phyloP scores from a whole-genome alignment of 2,329 filamentous ascomycete genomes.

The Eurotiales sp. region DNA sequence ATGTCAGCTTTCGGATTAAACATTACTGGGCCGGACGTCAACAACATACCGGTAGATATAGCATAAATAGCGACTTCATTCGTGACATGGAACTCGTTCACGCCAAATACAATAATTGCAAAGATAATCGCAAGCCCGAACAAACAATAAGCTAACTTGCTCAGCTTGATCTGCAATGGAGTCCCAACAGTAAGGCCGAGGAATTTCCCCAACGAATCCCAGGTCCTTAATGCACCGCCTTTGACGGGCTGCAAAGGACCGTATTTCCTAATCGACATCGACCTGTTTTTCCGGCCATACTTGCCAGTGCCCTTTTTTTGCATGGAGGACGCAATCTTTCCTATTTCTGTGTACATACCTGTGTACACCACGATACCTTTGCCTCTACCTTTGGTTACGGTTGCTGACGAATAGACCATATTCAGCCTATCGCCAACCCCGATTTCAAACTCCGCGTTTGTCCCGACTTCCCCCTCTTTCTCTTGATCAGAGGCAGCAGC shows the following conservation, averaged over 20 bases:
- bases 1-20: too few relatives aligned
- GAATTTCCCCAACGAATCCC: conserved; percentile 51
- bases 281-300: conserved; percentile 32
- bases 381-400: conserved; percentile 57
- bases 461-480: conserved; percentile 5
- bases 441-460: conserved; percentile 27
- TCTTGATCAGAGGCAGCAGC: conserved; percentile 11
- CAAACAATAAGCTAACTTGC: conserved; percentile 76
- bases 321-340: conserved; percentile 56
- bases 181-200: conserved; percentile 67
- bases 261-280: conserved; percentile 46
- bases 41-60: conserved; percentile 46
- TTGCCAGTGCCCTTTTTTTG: conserved; percentile 27
- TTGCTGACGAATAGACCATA: conserved; percentile 59
- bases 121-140: conserved; percentile 67
- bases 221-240: conserved; percentile 46
- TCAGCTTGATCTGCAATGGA: conserved; percentile 78
- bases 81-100: conserved; percentile 54
- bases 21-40: too few relatives aligned
- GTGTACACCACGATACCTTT: conserved; percentile 57
- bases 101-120: conserved; percentile 60
- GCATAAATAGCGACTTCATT: conserved; percentile 59
- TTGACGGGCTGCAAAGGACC: conserved; percentile 46
- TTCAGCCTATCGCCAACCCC: conserved; percentile 57
- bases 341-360: conserved; percentile 60